Evolutionary conservation across 306 rosid species (phyloP).

Genomic region (Cicer cuneatum): DNA sequence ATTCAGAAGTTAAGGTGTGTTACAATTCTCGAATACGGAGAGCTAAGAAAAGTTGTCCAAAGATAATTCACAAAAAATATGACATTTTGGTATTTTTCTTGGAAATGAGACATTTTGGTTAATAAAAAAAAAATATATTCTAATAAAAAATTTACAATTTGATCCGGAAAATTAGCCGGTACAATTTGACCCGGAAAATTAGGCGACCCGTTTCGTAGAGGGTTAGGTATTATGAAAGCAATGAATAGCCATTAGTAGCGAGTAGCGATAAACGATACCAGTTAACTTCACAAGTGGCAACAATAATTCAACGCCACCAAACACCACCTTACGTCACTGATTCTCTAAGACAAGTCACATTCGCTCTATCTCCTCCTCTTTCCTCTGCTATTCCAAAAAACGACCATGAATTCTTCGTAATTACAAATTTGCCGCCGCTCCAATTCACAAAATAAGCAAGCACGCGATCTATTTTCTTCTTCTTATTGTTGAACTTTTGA

Average conservation of each 20-base stretch:
- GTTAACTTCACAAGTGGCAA: neutral
- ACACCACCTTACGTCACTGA: neutral
- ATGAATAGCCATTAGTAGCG: neutral
- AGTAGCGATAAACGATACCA: neutral
- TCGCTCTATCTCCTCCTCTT: conserved; percentile 4
- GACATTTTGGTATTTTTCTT: too few relatives aligned
- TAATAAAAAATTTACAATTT: too few relatives aligned
- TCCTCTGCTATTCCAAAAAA: neutral
- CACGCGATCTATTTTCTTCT: neutral
- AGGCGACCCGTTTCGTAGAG: neutral
- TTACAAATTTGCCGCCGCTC: conserved; percentile 54
- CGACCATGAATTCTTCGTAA: conserved; percentile 56
- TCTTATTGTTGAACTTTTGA: conserved; percentile 15
- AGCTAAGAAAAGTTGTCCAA: too few relatives aligned
- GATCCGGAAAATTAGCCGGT: too few relatives aligned
- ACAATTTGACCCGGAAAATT: neutral
- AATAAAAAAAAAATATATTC: too few relatives aligned
- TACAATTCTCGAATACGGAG: too few relatives aligned
- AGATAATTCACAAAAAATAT: too few relatives aligned
- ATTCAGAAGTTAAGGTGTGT: too few relatives aligned
- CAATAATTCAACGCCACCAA: conserved; percentile 13
- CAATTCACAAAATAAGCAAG: conserved; percentile 27
- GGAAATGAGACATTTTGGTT: too few relatives aligned
- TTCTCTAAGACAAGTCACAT: conserved; percentile 1
- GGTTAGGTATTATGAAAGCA: neutral